Evolutionary conservation across 2,329 filamentous ascomycete genomes (phyloP), one percentile per base, ranked within the genome.

Genomic region (Pseudogymnoascus sp.): DNA sequence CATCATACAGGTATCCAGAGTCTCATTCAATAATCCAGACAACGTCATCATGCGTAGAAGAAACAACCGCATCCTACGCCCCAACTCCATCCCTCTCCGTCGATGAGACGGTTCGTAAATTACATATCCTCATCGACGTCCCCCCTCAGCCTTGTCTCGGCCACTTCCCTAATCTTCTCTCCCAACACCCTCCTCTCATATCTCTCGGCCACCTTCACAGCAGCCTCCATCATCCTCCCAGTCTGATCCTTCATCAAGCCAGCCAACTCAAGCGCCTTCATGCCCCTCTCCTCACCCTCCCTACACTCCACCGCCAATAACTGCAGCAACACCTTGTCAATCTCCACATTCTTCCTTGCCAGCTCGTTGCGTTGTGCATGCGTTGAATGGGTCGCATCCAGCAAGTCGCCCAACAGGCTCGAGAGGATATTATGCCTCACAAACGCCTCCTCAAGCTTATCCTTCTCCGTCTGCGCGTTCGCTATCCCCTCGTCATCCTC

Each of bases 191-290:
- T 82, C 65, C 90, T 81, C 9, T 90, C 90, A 77, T 96, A 99
- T 69, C 93, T 82, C 73, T 89, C 85, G 8, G 95, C 95, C 60
- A 99, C 85, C 81, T 96, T 96, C 64, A 87, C 85, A 1, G 95
- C 95, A 4, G 93, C 90, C 74, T 97, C 92, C 64, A 96, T 76
- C 90, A 97, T 97, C 74, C 89, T 88, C 17, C 93, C 93, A 65
- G 85, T 89, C 53, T 86, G 82, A 77, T 97, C 93, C 50, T 83
- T 84, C 87, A 99, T 90, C 71, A 99, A 79, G 66, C 84, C 82
- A 31, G 96, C 95, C 71, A 97, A 83, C 77, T 99, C 96, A 36
- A 99, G 79, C 0, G 93, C 93, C 69, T 93, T 91, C 91, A 97
- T 97, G 5, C 93, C 93, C 31, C 89, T 83, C 67, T 97, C 93